A percentile compares a stretch with the other conserved stretches of the same genome.
Conservation (phyloP, 192 early-diverging fungal species). For the Diversispora epigaea region DNA sequence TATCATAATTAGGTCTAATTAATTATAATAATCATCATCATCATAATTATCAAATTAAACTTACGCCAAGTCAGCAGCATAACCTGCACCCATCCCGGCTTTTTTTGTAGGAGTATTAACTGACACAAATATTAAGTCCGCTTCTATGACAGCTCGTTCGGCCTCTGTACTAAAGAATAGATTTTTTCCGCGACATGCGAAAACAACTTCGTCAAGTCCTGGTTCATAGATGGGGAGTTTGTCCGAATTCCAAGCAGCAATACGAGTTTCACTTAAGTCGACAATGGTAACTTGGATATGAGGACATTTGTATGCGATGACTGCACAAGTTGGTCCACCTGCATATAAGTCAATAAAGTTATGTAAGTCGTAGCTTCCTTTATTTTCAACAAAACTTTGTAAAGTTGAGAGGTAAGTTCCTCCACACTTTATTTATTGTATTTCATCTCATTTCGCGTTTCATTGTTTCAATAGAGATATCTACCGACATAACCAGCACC, state of each 20-base stretch:
- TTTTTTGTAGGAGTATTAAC: conserved; percentile 93
- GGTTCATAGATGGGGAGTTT: conserved; percentile 90
- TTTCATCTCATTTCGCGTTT: background rate
- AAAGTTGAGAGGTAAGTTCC: background rate
- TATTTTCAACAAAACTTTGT: too few species aligned
- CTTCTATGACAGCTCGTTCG: conserved; percentile 69
- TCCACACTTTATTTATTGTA: background rate
- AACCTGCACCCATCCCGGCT: conserved; percentile 72
- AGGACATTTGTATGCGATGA: conserved; percentile 88
- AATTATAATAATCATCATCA: background rate
- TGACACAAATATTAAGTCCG: conserved; percentile 89
- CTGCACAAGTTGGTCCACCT: conserved; percentile 91
- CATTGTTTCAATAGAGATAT: conserved; percentile 29
- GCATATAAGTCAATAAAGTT: conserved; percentile 6
- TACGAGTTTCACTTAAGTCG: conserved; percentile 75
- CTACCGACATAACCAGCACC: conserved; percentile 95
- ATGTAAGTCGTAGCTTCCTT: background rate
- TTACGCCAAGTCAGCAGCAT: conserved; percentile 81
- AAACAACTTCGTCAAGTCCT: conserved; percentile 84
- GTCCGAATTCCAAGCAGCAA: conserved; percentile 89
- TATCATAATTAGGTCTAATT: background rate
- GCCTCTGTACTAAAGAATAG: conserved; percentile 86
- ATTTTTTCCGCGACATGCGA: conserved; percentile 71
- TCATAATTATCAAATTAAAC: conserved; percentile 32
- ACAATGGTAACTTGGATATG: conserved; percentile 89